Base-by-base conservation (phyloP, 331 rosid species). In the Prunus yedoensis region DNA sequence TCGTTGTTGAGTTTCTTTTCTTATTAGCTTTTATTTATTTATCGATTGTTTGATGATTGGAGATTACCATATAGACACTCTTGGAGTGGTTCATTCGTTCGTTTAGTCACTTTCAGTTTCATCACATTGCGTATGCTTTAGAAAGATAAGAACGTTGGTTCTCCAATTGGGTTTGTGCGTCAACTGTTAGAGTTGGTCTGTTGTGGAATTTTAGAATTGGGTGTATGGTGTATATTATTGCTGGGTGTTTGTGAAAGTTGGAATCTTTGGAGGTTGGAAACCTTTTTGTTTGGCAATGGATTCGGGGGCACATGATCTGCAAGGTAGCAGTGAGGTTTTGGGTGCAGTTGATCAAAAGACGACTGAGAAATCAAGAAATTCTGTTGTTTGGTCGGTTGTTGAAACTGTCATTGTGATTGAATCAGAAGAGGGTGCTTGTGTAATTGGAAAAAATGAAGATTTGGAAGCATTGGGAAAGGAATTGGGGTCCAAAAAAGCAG, bases 201-300 rank as follows among this genome's bases (percentile, higher is more conserved):
- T 23, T 27, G 30, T 62, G 52, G 9, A 18, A 7, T 61, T 52
- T n/a, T 59, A 51, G 43, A 28, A 70, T 64, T 58, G 77, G 79
- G 63, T 68, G 28, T 52, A 70, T 79, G 3, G 23, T 62, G 8
- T 16, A 18, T 62, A 28, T 57, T 78, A 7, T 68, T 66, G 79
- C 47, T 17, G 62, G 78, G 74, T 20, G 35, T 65, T 30, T 47
- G 62, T 46, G 63, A 47, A 78, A 74, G 49, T 79, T 38, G 66
- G 58, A 23, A 53, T 23, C 43, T 81, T 61, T 45, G 38, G 75
- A 65, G 73, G 84, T 78, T 70, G 68, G 72, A 65, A 54, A 16
- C 64, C 53, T 53, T 76, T 74, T 78, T 53, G 56, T 75, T 62
- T 70, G 59, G 71, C 62, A 21, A 91, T 91, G 97, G 93, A 83